These are phyloP conservation scores for Pyrus bretschneideri DNA, from an alignment of 306 rosid species.

Conservation along the genomic window DNA sequence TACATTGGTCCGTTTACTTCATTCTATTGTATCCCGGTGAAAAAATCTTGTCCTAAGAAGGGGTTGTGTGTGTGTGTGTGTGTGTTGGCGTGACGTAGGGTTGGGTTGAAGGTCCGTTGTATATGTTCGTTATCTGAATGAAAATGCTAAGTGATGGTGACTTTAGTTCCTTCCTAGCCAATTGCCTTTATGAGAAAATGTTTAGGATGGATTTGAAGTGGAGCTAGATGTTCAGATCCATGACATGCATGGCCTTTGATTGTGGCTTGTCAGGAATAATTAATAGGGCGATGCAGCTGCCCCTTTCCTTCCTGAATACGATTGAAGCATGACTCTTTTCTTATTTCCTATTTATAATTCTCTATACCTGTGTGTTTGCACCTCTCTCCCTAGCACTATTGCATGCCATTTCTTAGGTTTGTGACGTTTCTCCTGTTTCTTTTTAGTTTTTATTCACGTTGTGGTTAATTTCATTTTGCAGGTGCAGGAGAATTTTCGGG, in stretches of 20 bases:
- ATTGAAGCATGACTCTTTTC: not conserved
- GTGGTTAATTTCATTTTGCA: constrained; percentile 24
- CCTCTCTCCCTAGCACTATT: not conserved
- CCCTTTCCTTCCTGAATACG: not conserved
- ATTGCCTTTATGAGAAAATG: not conserved
- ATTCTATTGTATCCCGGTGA: not conserved
- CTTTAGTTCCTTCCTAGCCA: not conserved
- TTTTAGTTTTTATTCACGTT: not conserved
- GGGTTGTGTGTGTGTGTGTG: not conserved
- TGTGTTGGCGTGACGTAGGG: not conserved
- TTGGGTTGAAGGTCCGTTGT: not conserved
- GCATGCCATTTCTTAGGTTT: not conserved
- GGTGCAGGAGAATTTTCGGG: constrained; percentile 95
- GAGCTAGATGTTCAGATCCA: not conserved
- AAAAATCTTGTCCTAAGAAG: not conserved
- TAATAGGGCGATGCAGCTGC: not conserved
- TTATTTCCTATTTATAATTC: not conserved
- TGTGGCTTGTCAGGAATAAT: not conserved
- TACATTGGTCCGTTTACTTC: not conserved
- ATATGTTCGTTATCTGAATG: not conserved
- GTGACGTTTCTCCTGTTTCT: not conserved
- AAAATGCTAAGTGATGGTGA: not conserved
- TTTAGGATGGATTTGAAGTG: not conserved
- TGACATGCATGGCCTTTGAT: not conserved
- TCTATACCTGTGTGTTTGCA: not conserved